Evolutionary conservation across 257 asterid species (phyloP), one percentile per base, ranked within the genome.

Genomic region (Nicotiana tabacum): DNA sequence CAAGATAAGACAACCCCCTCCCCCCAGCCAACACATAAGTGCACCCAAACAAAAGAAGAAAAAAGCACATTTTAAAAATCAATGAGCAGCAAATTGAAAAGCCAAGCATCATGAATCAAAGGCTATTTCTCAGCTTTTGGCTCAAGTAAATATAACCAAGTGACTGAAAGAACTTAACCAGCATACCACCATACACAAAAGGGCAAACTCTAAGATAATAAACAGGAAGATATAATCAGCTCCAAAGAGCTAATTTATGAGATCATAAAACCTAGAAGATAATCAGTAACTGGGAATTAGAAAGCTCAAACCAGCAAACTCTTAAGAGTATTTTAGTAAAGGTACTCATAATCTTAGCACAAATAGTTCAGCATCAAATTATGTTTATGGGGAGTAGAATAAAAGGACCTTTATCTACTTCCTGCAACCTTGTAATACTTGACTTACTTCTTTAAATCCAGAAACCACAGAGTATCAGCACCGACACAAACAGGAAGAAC

Each of bases 361-460:
- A 85, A 85, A 85, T 81, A 86, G 84, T 78, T 55, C 83, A 70
- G 85, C 86, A 86, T 83, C 90, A 86, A 77, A 76, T 87, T 77
- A 74, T 56, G 89, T 87, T 86, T 87, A 51, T 70, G 68, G 77
- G 48, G 82, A 80, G 81, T 57, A 51, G 84, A 82, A 87, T 83
- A 77, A 69, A 86, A 83, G 87, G 85, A 80, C 77, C 79, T 70
- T 83, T 82, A 84, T 78, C 83, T 87, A 88, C 87, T 85, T 88
- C 90, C 86, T 83, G 82, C 82, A 77, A 84, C 87, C 87, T 66
- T 83, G 80, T 74, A 85, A 87, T 88, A 85, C 77, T 76, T 80
- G 66, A 92, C 97, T 93, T 93, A 93, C 97, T 91, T 93, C 87
- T 83, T 89, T 82, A 82, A 85, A 77, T 87, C 72, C 86, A 79